These are phyloP conservation scores for Lentinula aciculospora DNA, from an alignment of 768 basidiomycete species.

Conservation along the genomic window DNA sequence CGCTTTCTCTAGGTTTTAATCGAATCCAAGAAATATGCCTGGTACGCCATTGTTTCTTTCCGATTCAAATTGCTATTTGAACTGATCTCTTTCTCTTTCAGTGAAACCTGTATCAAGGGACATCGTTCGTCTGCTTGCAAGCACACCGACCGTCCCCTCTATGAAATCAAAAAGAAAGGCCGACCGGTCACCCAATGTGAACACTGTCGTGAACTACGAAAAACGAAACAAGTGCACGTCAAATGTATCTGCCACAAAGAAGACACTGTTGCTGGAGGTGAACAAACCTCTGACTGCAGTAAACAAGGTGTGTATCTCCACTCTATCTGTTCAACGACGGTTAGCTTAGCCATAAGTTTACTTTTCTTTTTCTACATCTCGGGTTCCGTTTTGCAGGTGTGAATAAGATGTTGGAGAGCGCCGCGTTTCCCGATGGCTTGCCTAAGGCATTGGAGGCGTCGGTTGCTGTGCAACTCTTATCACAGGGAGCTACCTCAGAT, in stretches of 20 bases:
- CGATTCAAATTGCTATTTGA: slow-evolving; percentile 3
- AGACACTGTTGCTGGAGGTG: slow-evolving; percentile 55
- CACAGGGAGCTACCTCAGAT: slow-evolving; percentile 49
- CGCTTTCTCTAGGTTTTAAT: slow-evolving; percentile 50
- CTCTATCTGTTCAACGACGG: slow-evolving; percentile 12
- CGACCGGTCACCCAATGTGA: slow-evolving; percentile 89
- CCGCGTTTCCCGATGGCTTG: slow-evolving; percentile 79
- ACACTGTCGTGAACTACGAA: slow-evolving; percentile 79
- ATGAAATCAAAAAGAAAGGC: slow-evolving; percentile 92
- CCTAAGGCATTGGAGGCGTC: slow-evolving; percentile 65
- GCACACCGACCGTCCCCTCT: slow-evolving; percentile 83
- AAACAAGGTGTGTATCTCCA: slow-evolving; percentile 60
- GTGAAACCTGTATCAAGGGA: slow-evolving; percentile 92
- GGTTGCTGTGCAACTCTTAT: slow-evolving; percentile 38
- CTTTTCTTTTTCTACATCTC: slow-evolving; percentile 14
- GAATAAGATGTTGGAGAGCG: slow-evolving; percentile 57
- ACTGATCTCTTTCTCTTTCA: slow-evolving; percentile 21
- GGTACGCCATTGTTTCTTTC: slow-evolving; percentile 39
- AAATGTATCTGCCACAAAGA: slow-evolving; percentile 76
- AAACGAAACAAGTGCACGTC: slow-evolving; percentile 81
- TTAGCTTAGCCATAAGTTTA: slow-evolving; percentile 43
- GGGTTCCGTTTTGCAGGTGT: slow-evolving; percentile 34
- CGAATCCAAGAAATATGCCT: slow-evolving; percentile 77
- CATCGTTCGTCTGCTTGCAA: slow-evolving; percentile 87
- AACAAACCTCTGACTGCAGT: slow-evolving; percentile 29